phyloP scores from a whole-genome alignment of 2,329 filamentous ascomycete species.

The Rhynchosporium secalis region DNA sequence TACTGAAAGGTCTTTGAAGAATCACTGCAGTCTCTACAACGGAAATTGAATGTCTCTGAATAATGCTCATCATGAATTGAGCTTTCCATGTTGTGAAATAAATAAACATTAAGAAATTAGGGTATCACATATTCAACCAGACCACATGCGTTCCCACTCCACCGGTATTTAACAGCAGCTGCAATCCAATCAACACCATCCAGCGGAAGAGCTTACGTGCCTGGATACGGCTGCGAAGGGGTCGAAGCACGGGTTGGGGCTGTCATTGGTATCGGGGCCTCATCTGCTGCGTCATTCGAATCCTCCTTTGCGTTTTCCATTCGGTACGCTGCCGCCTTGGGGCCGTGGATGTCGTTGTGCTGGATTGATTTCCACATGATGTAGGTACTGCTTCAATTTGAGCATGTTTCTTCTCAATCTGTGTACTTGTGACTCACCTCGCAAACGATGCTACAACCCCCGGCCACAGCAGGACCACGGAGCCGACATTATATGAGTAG shows the following conservation, averaged over 20 bases:
- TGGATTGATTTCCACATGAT: conserved; percentile 41
- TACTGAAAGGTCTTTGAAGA: not conserved
- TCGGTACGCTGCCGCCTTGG: conserved; percentile 30
- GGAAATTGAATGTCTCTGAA: not conserved
- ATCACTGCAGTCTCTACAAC: not conserved
- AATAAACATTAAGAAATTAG: conserved; percentile 14
- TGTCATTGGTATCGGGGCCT: not conserved
- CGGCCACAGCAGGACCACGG: conserved; percentile 54
- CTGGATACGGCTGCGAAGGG: conserved; percentile 11
- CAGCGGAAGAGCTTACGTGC: not conserved
- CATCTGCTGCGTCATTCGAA: conserved; percentile 19
- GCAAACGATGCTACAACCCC: conserved; percentile 50
- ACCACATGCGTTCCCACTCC: not conserved
- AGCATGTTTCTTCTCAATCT: not conserved
- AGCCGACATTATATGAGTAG: conserved; percentile 51
- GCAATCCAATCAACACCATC: not conserved
- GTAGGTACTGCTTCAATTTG: conserved; percentile 35
- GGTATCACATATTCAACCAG: conserved; percentile 10
- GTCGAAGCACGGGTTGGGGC: not conserved
- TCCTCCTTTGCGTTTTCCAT: conserved; percentile 22
- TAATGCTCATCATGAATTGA: not conserved
- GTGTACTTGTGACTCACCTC: conserved; percentile 41
- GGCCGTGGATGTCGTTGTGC: conserved; percentile 40
- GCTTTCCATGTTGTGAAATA: not conserved
- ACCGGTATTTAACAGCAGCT: not conserved